These are phyloP conservation scores for Castanopsis chinensis DNA, from an alignment of 306 rosid species.

Conservation along the genomic window DNA sequence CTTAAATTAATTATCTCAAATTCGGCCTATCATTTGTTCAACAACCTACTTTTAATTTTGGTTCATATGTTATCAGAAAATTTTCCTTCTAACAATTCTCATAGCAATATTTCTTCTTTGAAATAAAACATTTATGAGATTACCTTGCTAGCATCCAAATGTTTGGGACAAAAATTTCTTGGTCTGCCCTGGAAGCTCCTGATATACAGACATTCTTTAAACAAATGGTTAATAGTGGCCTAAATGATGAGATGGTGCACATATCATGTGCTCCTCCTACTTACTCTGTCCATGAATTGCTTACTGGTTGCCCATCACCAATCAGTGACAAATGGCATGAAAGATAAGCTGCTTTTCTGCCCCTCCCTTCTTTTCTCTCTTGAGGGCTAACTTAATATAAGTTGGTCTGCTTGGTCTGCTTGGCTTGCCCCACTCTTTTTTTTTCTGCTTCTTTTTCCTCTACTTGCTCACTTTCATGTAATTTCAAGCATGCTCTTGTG, in stretches of 20 bases:
- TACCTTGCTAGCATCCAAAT: too few species aligned
- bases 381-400: neutral
- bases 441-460: neutral
- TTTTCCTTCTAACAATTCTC: neutral
- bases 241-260: constrained; percentile 38
- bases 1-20: neutral
- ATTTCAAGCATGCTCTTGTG: neutral
- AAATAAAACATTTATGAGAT: neutral
- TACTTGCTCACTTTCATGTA: neutral
- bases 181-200: neutral
- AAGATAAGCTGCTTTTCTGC: constrained; percentile 18
- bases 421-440: neutral
- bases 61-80: neutral
- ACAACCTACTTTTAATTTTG: neutral
- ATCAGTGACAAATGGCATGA: constrained; percentile 5
- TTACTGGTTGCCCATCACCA: constrained; percentile 27
- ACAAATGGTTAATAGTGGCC: constrained; percentile 22
- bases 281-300: constrained; percentile 23
- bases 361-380: neutral
- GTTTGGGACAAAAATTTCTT: neutral
- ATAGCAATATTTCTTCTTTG: neutral
- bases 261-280: constrained; percentile 34
- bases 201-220: neutral
- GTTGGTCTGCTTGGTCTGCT: neutral
- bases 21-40: neutral